Evolutionary conservation across 2,329 filamentous ascomycete species (phyloP), one percentile per base, ranked within the genome.

Genomic region (Paraphoma chrysanthemicola): DNA sequence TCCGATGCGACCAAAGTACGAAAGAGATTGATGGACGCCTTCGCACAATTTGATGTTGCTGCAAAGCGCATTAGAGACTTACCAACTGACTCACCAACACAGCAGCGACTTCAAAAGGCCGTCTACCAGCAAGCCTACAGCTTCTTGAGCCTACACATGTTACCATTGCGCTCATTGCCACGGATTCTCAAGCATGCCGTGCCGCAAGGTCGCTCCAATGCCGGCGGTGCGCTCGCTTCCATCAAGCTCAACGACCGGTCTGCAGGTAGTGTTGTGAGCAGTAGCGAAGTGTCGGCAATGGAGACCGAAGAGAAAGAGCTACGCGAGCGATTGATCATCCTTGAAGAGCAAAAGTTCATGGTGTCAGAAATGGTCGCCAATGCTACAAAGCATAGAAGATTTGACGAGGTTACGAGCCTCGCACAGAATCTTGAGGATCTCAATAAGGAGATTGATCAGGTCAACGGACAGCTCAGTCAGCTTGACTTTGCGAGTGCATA

Each of bases 311-410:
- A 97, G 75, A 94, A 92, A 72, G 86, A 91, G 17, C 79, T 96
- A 1, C 86, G 90, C 14, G 93, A 97, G 69, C 83, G 88, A 4
- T 80, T 97, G 11, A 90, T 95, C 30, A 89, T 97, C 6, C 82
- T 97, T 1, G 92, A 97, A 74, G 93, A 97, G 77, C 93, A 97
- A 75, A 90, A 88, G 62, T 96, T 96, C 77, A 87, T 97, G 78
- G 92, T 97, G 0, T 87, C 88, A 38, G 88, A 91, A 66, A 96
- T 96, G 92, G 86, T 96, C 44, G 86, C 86, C 7, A 86, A 89
- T 57, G 92, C 93, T 0, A 89, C 89, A 46, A 89, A 88, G 42
- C 86, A 90, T 10, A 82, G 91, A 29, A 88, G 91, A 56, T 96
- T 96, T 64, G 93, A 97, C 69, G 93, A 97, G 76, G 91, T 96